These are phyloP conservation scores for Pseudotulostoma volvatum DNA, from an alignment of 495 filamentous ascomycete genomes.

Conservation along the genomic window DNA sequence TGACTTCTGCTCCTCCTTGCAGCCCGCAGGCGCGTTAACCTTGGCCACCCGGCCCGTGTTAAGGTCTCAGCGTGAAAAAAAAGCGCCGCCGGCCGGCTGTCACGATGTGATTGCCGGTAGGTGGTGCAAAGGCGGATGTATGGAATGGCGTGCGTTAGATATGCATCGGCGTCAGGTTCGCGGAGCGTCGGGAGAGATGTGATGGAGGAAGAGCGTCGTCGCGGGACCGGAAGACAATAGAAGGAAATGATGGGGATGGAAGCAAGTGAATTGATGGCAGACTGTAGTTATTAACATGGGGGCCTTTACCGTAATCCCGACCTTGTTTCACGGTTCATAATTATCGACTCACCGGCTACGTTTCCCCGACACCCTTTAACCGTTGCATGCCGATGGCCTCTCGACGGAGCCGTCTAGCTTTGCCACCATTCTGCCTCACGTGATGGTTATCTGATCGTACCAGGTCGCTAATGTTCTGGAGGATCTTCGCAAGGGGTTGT, in stretches of 20 bases:
- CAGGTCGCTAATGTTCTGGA: constrained; percentile 47
- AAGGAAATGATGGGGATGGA: constrained; percentile 77
- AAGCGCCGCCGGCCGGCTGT: constrained; percentile 75
- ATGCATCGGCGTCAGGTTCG: constrained; percentile 74
- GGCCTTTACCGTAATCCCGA: too few relatives aligned
- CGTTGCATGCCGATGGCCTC: constrained; percentile 77
- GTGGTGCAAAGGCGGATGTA: constrained; percentile 54
- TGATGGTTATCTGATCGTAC: constrained; percentile 30
- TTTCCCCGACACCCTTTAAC: constrained; percentile 43
- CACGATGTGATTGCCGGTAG: constrained; percentile 42
- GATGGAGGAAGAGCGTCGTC: constrained; percentile 73
- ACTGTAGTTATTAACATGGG: too few relatives aligned
- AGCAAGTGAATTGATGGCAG: constrained; percentile 68
- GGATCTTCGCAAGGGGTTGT: constrained; percentile 65
- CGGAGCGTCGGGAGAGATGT: constrained; percentile 61
- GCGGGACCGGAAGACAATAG: constrained; percentile 76
- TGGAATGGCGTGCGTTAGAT: constrained; percentile 64
- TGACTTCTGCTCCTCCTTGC: constrained; percentile 64
- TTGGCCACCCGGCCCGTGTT: constrained; percentile 66
- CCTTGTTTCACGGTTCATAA: too few relatives aligned
- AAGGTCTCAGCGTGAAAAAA: constrained; percentile 90
- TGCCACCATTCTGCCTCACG: constrained; percentile 18
- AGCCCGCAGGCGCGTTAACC: constrained; percentile 49
- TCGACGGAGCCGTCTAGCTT: constrained; percentile 53
- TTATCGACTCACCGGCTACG: constrained; percentile 34